Conservation (phyloP, 495 filamentous ascomycete genomes). For the Aspergillus coremiiformis region DNA sequence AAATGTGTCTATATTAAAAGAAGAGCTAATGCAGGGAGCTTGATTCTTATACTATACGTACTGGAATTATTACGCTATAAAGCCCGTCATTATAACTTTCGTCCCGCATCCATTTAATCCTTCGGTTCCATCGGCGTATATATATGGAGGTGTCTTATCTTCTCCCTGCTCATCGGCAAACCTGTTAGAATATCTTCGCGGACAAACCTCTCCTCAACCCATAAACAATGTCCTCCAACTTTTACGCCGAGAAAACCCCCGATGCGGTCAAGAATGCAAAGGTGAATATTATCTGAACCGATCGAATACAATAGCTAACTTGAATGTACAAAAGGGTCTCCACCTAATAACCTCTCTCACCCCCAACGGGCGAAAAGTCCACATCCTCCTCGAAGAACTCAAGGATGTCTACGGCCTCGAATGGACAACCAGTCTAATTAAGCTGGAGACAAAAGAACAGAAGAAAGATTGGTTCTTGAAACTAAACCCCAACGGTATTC, state of each 20-base stretch:
- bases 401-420: constrained; percentile 42
- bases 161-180: not conserved
- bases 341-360: not conserved
- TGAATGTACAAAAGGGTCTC: not conserved
- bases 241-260: not conserved
- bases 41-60: not conserved
- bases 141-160: not conserved
- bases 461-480: constrained; percentile 54
- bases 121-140: not conserved
- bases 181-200: too few species aligned
- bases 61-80: not conserved
- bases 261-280: not conserved
- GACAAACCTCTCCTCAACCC: too few species aligned
- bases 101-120: too few species aligned
- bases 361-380: constrained; percentile 4
- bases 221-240: not conserved
- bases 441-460: constrained; percentile 49
- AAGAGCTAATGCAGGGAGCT: not conserved
- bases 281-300: not conserved
- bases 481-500: constrained; percentile 39
- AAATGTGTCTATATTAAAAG: not conserved
- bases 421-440: constrained; percentile 46
- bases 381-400: constrained; percentile 5
- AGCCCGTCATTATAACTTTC: too few species aligned
- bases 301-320: not conserved